Base-by-base conservation (phyloP, 116 monocot species). In the Papilionanthe hybrid region DNA sequence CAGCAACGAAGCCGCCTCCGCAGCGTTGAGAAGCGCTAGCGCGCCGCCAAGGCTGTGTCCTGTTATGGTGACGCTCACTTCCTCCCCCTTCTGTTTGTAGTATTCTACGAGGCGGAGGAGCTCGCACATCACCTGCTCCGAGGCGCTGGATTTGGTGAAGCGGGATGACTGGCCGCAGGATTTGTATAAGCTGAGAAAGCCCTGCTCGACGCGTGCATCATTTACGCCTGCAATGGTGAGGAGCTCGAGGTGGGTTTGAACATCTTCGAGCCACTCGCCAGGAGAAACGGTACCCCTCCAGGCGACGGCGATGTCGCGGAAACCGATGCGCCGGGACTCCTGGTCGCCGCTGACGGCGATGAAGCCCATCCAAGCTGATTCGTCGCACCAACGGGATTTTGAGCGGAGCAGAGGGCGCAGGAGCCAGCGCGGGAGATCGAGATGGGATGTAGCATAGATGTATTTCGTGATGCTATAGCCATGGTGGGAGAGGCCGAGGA, bases 21-120 rank as follows among this genome's bases (percentile, higher is more conserved):
- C 81, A 2, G 92, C 94, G 47, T 82, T 90, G 48, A 91, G 86
- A n/a, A 90, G 79, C 0, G 92, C 91, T 9, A 94, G 84, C n/a
- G 94, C 94, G 42, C 94, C 88, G 67, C 94, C 94, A 15, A 91
- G 90, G 79, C 92, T 91, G 78, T 94, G 94, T 0, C 92, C 94
- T 28, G 92, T 90, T 75, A 94, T 60, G 0, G 94, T 94, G 13
- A 94, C 55, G 84, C 85, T 88, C 30, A 91, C 94, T 73, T 88
- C 77, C 72, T 94, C 92, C 6, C 91, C 93, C 15, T 47, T 83
- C 11, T 72, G 42, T 13, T 78, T 72, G 85, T 92, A 92, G 11
- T 68, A 71, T 4, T 72, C 78, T 13, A 94, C 86, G 29, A 88
- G 75, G 17, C 79, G 57, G 58, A 50, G 27, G 22, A 91, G 78